Evolutionary conservation across 1,284 basidiomycete species (phyloP).

Genomic region (Vanrija humicola): DNA sequence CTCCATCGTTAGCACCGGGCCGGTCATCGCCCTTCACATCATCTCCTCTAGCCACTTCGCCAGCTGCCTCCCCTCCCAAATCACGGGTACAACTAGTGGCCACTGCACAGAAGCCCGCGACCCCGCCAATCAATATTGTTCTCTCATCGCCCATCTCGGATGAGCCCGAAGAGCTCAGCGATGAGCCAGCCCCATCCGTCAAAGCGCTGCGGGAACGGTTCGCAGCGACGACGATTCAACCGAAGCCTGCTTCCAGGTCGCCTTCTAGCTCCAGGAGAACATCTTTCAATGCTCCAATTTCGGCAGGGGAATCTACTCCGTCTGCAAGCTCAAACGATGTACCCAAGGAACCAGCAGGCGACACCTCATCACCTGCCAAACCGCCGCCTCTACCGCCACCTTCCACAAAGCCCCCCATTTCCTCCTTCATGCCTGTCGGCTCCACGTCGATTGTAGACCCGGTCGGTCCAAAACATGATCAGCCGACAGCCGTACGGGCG

Average conservation of each 20-base stretch:
- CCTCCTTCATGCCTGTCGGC: neutral
- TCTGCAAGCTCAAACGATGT: too few relatives aligned
- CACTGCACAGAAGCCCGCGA: neutral
- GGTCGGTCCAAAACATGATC: too few relatives aligned
- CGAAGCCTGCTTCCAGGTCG: neutral
- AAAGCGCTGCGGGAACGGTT: conserved; percentile 26
- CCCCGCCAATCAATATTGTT: neutral
- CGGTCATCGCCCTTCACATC: neutral
- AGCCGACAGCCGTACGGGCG: too few relatives aligned
- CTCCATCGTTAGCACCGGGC: neutral
- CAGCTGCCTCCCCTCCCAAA: neutral
- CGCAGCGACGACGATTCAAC: neutral
- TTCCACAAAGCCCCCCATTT: neutral
- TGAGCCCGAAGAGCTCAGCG: neutral
- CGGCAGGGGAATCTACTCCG: too few relatives aligned
- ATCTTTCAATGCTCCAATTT: neutral
- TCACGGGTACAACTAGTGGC: neutral
- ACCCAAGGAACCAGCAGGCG: too few relatives aligned
- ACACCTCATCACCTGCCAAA: neutral
- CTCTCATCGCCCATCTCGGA: neutral
- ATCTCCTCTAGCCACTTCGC: neutral
- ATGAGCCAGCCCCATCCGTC: conserved; percentile 15
- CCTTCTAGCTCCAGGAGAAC: neutral
- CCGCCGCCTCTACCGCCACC: neutral
- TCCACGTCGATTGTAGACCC: neutral